Evolutionary conservation across 441 rosid genomes (phyloP).

Genomic region (Eruca vesicaria): DNA sequence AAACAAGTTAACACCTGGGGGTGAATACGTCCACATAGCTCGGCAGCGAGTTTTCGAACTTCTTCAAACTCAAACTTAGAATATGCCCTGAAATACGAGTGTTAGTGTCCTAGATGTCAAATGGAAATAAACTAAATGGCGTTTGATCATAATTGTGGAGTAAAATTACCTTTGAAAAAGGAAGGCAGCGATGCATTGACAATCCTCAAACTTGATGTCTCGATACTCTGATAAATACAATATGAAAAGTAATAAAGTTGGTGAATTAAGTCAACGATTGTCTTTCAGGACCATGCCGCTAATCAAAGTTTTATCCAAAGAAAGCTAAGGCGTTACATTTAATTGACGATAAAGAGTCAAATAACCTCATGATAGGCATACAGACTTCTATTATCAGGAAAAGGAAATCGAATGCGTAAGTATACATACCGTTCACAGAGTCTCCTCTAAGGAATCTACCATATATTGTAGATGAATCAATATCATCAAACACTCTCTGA

Average conservation of each 20-base stretch:
- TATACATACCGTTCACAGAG: conserved; percentile 45
- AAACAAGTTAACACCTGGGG: conserved; percentile 56
- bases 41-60: conserved; percentile 87
- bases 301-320: not conserved
- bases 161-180: conserved; percentile 68
- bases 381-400: not conserved
- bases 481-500: conserved; percentile 67
- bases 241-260: conserved; percentile 12
- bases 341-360: not conserved
- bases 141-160: conserved; percentile 23
- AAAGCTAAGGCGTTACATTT: conserved; percentile 1
- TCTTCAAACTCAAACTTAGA: conserved; percentile 75
- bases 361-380: not conserved
- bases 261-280: not conserved
- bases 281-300: conserved; percentile 11
- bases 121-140: conserved; percentile 23
- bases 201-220: conserved; percentile 44
- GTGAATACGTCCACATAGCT: conserved; percentile 91
- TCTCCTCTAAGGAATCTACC: conserved; percentile 50
- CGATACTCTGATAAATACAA: conserved; percentile 42
- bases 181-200: conserved; percentile 61
- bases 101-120: conserved; percentile 22
- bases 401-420: conserved; percentile 1
- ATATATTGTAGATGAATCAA: conserved; percentile 52
- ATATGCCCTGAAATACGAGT: conserved; percentile 59